These are phyloP conservation scores for Huntiella savannae DNA, from an alignment of 2,329 filamentous ascomycete genomes.

Conservation along the genomic window DNA sequence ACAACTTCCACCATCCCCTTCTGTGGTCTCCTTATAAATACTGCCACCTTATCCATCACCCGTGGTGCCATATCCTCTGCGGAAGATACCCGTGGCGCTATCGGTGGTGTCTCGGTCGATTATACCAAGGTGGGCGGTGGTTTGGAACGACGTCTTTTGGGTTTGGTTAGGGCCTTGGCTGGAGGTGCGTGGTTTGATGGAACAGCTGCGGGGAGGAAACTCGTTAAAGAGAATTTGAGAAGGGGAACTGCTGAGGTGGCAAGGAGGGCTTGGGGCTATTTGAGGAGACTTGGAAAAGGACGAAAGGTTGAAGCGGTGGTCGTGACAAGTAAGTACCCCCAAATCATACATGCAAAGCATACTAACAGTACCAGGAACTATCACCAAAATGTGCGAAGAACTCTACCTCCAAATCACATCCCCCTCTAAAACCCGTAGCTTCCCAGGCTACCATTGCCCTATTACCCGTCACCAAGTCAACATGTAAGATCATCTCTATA, in stretches of 20 bases:
- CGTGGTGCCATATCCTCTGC: too few relatives aligned
- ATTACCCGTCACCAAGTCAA: slow-evolving; percentile 8
- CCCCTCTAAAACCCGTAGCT: slow-evolving; percentile 24
- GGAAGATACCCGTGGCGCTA: too few relatives aligned
- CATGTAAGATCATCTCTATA: slow-evolving; percentile 6
- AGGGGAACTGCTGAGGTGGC: slow-evolving; percentile 40
- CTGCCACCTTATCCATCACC: too few relatives aligned
- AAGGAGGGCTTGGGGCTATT: slow-evolving; percentile 50
- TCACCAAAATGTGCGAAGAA: slow-evolving; percentile 45
- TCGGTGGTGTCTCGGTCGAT: too few relatives aligned
- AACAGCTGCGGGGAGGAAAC: slow-evolving; percentile 67
- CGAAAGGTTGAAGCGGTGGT: slow-evolving; percentile 39
- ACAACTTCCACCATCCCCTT: too few relatives aligned
- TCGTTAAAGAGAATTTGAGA: slow-evolving; percentile 41
- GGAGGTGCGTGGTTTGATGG: slow-evolving; percentile 62
- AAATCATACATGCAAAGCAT: neutral
- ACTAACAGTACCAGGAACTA: slow-evolving; percentile 36
- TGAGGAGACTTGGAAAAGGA: slow-evolving; percentile 33
- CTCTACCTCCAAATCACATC: slow-evolving; percentile 45
- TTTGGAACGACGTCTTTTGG: too few relatives aligned
- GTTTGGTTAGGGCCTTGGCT: slow-evolving; percentile 28
- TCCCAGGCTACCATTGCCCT: slow-evolving; percentile 36
- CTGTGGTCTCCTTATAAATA: too few relatives aligned
- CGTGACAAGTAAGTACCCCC: slow-evolving; percentile 34
- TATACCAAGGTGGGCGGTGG: too few relatives aligned